These are phyloP conservation scores for Spathaspora passalidarum DNA, from an alignment of 805 yeast genomes.

Conservation along the genomic window DNA sequence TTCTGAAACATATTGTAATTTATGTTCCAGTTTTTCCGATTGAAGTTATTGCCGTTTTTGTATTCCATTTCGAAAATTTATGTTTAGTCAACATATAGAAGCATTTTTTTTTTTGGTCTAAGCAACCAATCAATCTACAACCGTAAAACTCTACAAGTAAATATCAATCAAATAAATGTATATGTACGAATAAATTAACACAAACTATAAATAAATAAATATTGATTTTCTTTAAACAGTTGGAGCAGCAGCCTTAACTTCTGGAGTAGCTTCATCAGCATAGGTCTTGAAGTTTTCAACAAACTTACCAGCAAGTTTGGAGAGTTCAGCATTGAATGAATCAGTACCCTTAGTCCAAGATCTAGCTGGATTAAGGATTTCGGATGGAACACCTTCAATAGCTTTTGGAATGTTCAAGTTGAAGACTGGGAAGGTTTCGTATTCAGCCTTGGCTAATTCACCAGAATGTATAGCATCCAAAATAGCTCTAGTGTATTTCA, in stretches of 20 bases:
- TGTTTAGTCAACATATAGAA: no score
- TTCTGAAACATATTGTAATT: no score
- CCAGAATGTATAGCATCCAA: constrained; percentile 94
- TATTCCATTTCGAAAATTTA: no score
- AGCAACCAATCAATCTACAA: background rate
- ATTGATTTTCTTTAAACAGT: constrained; percentile 21
- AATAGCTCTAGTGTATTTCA: constrained; percentile 96
- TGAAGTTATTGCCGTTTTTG: no score
- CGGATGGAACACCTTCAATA: constrained; percentile 79
- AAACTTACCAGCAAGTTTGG: constrained; percentile 71
- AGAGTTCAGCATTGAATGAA: constrained; percentile 39
- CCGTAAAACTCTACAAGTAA: no score
- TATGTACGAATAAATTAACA: background rate
- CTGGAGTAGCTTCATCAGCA: constrained; percentile 75
- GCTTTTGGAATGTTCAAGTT: constrained; percentile 83
- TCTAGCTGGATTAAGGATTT: constrained; percentile 80
- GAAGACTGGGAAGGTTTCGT: constrained; percentile 82
- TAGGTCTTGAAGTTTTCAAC: constrained; percentile 85
- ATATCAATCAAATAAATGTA: background rate
- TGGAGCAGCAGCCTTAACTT: constrained; percentile 94
- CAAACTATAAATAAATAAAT: background rate
- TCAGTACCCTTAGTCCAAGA: constrained; percentile 60
- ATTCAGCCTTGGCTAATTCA: constrained; percentile 72
- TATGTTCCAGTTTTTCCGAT: no score
- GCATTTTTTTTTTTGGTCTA: background rate